Conservation (phyloP, 2,329 filamentous ascomycete species). For the Penicillium crustosum region DNA sequence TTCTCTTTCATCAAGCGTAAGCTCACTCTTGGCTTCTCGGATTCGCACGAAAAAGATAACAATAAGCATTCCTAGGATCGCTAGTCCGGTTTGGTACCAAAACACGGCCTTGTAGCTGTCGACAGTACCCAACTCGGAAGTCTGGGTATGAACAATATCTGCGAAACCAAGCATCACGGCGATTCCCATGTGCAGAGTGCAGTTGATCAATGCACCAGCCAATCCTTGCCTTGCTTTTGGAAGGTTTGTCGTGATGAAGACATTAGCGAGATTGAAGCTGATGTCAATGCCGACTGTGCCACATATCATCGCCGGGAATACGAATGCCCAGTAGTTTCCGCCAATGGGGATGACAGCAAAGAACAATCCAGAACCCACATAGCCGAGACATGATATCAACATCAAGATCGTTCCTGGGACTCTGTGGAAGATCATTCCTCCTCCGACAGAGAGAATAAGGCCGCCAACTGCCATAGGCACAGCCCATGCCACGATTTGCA, state of each 20-base stretch:
- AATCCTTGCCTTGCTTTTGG: constrained; percentile 67
- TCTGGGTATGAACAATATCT: constrained; percentile 60
- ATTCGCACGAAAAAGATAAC: constrained; percentile 57
- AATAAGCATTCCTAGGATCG: constrained; percentile 53
- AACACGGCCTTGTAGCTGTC: constrained; percentile 65
- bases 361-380: constrained; percentile 58
- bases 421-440: constrained; percentile 67
- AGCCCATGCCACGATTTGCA: constrained; percentile 69
- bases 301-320: constrained; percentile 64
- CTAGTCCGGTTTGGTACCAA: constrained; percentile 61
- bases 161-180: constrained; percentile 69
- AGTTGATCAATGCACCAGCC: constrained; percentile 70
- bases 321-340: constrained; percentile 68
- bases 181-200: constrained; percentile 68
- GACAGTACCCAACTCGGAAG: constrained; percentile 45
- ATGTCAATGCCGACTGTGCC: constrained; percentile 73
- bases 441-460: constrained; percentile 61
- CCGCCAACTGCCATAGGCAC: constrained; percentile 68
- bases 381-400: constrained; percentile 61
- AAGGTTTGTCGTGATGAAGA: constrained; percentile 74
- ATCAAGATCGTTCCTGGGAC: constrained; percentile 64
- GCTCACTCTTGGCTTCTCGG: constrained; percentile 56
- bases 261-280: constrained; percentile 71
- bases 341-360: constrained; percentile 63
- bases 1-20: constrained; percentile 58